Percentiles rank a stretch among this genome's conserved stretches.
phyloP scores from a whole-genome alignment of 1,284 basidiomycete genomes.

The Ganoderma lucidum region DNA sequence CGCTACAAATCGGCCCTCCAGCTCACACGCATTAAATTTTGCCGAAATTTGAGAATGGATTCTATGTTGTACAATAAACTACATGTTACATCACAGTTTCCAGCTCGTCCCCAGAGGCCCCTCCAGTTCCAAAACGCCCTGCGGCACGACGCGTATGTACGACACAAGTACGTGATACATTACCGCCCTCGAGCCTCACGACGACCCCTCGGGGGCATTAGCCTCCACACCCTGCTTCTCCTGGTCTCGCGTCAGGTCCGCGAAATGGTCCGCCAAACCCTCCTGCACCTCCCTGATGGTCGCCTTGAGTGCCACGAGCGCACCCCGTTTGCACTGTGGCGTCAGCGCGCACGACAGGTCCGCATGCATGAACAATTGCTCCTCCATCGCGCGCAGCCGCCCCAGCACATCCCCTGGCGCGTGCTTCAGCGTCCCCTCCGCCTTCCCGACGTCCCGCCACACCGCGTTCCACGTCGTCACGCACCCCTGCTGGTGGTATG shows the following conservation, averaged over 20 bases:
- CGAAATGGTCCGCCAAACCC: slow-evolving; percentile 39
- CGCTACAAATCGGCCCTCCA: neutral
- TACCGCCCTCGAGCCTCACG: neutral
- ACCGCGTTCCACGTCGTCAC: slow-evolving; percentile 38
- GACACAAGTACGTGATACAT: slow-evolving; percentile 3
- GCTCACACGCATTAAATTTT: neutral
- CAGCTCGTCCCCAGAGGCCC: neutral
- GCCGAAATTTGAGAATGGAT: neutral
- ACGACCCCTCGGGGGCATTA: neutral
- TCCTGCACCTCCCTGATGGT: slow-evolving; percentile 38
- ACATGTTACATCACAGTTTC: neutral
- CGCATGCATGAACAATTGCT: slow-evolving; percentile 34
- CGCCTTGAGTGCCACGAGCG: slow-evolving; percentile 42
- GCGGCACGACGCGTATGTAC: neutral
- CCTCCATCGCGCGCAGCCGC: slow-evolving; percentile 38
- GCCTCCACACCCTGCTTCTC: neutral
- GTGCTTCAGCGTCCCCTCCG: slow-evolving; percentile 29
- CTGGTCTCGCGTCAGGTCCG: slow-evolving; percentile 28
- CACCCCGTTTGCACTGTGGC: slow-evolving; percentile 43
- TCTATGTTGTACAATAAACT: neutral
- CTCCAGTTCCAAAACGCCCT: neutral
- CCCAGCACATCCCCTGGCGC: slow-evolving; percentile 40
- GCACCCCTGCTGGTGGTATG: slow-evolving; percentile 43
- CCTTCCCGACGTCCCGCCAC: slow-evolving; percentile 37
- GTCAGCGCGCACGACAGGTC: slow-evolving; percentile 39